Conservation (phyloP, 495 filamentous ascomycete species). For the Aspergillus hancockii region DNA sequence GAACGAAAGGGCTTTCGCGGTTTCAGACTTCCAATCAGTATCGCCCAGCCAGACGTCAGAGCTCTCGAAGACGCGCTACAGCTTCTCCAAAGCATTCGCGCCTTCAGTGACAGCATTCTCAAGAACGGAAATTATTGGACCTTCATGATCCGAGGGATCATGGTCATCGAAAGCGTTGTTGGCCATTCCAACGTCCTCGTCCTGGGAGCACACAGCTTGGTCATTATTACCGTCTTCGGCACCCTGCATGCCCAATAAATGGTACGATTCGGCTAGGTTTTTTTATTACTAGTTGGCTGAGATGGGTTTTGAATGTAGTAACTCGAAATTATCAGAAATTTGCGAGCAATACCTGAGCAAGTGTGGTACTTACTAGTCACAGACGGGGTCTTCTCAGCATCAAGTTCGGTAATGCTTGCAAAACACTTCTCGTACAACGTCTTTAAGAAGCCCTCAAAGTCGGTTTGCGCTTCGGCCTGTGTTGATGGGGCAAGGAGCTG, state of each 20-base stretch:
- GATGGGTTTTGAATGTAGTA: background rate
- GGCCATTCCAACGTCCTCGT: background rate
- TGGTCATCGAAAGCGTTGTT: background rate
- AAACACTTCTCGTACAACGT: conserved; percentile 4
- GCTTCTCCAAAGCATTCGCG: background rate
- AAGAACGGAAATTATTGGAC: background rate
- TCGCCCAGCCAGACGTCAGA: background rate
- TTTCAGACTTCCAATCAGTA: conserved; percentile 7
- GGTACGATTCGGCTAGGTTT: background rate
- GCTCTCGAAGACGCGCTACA: background rate
- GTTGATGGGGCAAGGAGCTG: background rate
- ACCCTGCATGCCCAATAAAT: background rate
- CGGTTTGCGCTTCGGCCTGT: background rate
- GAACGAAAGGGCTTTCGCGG: conserved; percentile 2
- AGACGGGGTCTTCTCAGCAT: background rate
- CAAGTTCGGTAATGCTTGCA: background rate
- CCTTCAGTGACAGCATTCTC: conserved; percentile 3
- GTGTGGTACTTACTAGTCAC: conserved; percentile 4
- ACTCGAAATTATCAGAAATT: background rate
- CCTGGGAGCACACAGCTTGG: background rate
- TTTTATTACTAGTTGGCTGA: background rate
- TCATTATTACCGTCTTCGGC: background rate
- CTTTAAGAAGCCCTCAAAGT: conserved; percentile 2
- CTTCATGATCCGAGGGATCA: background rate
- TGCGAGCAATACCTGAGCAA: background rate